Evolutionary conservation across 73 alveolate genomes (phyloP).

Genomic region (Durusdinium trenchii): DNA sequence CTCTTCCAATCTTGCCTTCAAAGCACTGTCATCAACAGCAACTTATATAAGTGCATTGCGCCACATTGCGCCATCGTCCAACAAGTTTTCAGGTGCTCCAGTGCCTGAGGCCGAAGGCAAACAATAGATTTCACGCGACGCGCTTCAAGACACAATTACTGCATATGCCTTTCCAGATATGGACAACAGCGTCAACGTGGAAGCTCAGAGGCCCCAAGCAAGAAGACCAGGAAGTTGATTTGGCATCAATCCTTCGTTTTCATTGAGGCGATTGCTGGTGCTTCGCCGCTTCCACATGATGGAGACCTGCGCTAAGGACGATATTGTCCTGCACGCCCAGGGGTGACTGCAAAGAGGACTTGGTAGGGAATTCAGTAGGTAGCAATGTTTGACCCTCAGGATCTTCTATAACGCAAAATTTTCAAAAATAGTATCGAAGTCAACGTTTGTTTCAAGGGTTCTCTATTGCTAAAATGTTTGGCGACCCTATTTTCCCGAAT

Average conservation of each 20-base stretch:
- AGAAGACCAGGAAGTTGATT: too few species aligned
- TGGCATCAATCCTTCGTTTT: neutral
- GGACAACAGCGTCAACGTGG: constrained; percentile 53
- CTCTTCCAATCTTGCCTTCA: neutral
- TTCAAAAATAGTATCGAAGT: too few species aligned
- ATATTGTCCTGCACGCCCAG: too few species aligned
- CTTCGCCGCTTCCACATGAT: constrained; percentile 79
- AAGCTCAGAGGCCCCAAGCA: constrained; percentile 51
- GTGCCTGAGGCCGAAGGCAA: constrained; percentile 71
- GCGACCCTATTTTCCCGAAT: too few species aligned
- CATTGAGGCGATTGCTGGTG: constrained; percentile 56
- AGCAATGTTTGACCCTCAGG: too few species aligned
- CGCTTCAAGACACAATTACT: neutral
- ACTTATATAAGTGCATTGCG: neutral
- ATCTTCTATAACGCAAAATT: too few species aligned
- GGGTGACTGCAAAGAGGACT: too few species aligned
- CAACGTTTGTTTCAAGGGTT: too few species aligned
- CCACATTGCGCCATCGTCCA: neutral
- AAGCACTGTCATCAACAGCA: neutral
- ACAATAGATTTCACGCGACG: neutral
- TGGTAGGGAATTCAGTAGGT: too few species aligned
- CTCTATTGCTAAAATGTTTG: too few species aligned
- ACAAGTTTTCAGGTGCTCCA: constrained; percentile 9
- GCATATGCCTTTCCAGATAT: neutral
- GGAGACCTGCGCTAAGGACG: constrained; percentile 44